A percentile compares a stretch with the other conserved stretches of the same genome.
These are phyloP conservation scores for Actinidia arguta DNA, from an alignment of 179 eudicot genomes.

Conservation along the genomic window DNA sequence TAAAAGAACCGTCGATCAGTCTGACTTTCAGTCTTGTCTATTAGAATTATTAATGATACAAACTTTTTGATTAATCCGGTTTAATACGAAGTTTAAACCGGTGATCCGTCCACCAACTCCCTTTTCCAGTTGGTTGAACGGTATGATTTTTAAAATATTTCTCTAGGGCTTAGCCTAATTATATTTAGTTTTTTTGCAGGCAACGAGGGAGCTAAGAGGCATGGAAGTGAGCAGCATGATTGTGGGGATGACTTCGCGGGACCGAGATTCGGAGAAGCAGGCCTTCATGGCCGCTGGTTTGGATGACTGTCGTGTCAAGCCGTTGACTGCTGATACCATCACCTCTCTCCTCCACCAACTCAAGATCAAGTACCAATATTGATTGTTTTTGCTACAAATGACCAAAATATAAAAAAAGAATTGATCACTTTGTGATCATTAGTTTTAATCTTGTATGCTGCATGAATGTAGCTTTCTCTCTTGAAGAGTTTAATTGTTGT, in stretches of 20 bases:
- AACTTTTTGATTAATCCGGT: no score
- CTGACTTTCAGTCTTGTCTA: no score
- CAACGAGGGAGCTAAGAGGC: conserved; percentile 43
- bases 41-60: no score
- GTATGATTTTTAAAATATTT: background rate
- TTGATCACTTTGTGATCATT: no score
- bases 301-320: conserved; percentile 48
- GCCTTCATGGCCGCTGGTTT: conserved; percentile 49
- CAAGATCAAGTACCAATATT: conserved; percentile 6
- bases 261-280: conserved; percentile 29
- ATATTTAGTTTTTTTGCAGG: conserved; percentile 26
- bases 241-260: conserved; percentile 39
- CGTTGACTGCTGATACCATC: conserved; percentile 24
- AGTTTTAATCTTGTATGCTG: no score
- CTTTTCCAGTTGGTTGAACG: background rate
- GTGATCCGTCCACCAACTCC: no score
- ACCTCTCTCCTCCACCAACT: conserved; percentile 17
- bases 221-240: conserved; percentile 53
- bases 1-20: no score
- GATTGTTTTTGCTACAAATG: background rate
- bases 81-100: no score
- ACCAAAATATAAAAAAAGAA: no score
- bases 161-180: background rate
- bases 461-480: no score
- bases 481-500: no score